These are phyloP conservation scores for Botryotinia narcissicola DNA, from an alignment of 2,329 filamentous ascomycete species.

Conservation along the genomic window DNA sequence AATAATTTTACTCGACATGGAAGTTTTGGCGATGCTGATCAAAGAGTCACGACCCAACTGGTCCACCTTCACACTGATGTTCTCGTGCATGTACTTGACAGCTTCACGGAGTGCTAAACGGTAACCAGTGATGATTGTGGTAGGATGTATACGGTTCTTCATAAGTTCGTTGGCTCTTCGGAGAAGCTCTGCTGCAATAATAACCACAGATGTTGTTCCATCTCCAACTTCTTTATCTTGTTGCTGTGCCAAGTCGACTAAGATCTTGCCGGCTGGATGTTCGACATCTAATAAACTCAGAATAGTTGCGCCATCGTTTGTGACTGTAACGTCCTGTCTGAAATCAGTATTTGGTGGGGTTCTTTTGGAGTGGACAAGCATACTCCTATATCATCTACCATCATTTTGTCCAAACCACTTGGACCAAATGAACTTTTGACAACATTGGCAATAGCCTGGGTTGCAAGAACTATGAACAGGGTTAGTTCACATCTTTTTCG, in stretches of 20 bases:
- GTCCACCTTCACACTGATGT: slow-evolving; percentile 94
- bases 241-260: slow-evolving; percentile 95
- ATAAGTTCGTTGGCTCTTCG: slow-evolving; percentile 94
- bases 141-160: slow-evolving; percentile 99
- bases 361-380: slow-evolving; percentile 36
- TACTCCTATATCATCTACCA: slow-evolving; percentile 99
- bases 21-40: slow-evolving; percentile 94
- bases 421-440: slow-evolving; percentile 98
- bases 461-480: slow-evolving; percentile 69
- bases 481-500: slow-evolving; percentile 25
- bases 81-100: slow-evolving; percentile 98
- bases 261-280: slow-evolving; percentile 95
- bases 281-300: slow-evolving; percentile 93
- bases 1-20: slow-evolving; percentile 99
- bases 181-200: slow-evolving; percentile 94
- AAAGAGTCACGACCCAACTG: slow-evolving; percentile 85
- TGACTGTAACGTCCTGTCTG: slow-evolving; percentile 87
- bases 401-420: slow-evolving; percentile 98
- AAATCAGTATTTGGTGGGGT: slow-evolving; percentile 28
- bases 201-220: slow-evolving; percentile 94
- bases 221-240: slow-evolving; percentile 99
- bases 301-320: slow-evolving; percentile 97
- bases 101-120: slow-evolving; percentile 91
- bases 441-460: slow-evolving; percentile 96
- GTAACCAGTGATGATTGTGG: slow-evolving; percentile 98